Base-by-base conservation (phyloP, 192 early-diverging fungal species). In the Rhizophlyctis rosea region DNA sequence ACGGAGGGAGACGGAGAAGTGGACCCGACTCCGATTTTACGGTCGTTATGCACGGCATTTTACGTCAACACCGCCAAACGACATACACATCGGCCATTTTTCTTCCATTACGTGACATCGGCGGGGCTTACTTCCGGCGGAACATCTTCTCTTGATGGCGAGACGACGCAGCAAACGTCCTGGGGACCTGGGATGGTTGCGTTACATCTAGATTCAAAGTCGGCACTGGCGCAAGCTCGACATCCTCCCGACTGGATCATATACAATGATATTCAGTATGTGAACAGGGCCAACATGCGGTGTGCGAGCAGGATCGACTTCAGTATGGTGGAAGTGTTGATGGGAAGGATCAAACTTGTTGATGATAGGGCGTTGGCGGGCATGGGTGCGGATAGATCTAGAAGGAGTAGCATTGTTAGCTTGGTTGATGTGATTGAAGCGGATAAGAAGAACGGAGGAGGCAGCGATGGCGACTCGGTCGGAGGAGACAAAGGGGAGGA, bases 1-100 rank as follows among this genome's bases (percentile, higher is more conserved):
- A 48, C 32, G 32, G 57, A 61, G 36, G n/a, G 36, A 36, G 64
- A 52, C 50, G 44, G 59, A 50, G 33, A 65, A 50, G 35, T 76
- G 23, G 76, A 82, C 48, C 25, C 66, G 16, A 48, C 49, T 0
- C 63, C 79, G 9, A 76, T 85, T 31, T 34, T 85, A 18, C 65
- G 74, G 44, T 13, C 78, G 14, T 50, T 85, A 5, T 81, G 83
- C 65, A 62, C 78, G 4, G 83, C 70, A 13, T 77, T 81, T 39
- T 85, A 68, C 56, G 52, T 59, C 34, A 74, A 85, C 64, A 74
- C 75, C 16, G 83, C 79, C 24, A 80, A 81, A 64, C 71, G 74
- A 3, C 82, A 84, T 35, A 54, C 68, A n/a, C 54, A 65, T 2
- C 65, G 69, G 1, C 44, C 61, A 5, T 33, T 60, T 33, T 84